These are phyloP conservation scores for Xylaria sp. DNA, from an alignment of 2,329 filamentous ascomycete genomes.

Conservation along the genomic window DNA sequence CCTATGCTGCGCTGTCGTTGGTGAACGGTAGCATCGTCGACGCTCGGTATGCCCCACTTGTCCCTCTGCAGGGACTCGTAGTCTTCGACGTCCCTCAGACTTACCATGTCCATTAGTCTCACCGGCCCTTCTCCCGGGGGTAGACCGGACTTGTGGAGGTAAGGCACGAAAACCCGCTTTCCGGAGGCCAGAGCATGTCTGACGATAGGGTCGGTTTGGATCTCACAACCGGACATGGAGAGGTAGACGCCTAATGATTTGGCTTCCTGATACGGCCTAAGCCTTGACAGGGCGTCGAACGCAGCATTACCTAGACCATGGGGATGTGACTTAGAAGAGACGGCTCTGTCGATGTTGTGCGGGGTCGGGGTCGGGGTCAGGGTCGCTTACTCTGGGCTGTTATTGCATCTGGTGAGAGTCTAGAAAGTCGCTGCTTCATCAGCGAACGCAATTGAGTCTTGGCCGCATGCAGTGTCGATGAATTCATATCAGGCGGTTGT, in stretches of 20 bases:
- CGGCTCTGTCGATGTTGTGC: neutral
- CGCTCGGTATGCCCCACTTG: slow-evolving; percentile 93
- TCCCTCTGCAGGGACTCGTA: slow-evolving; percentile 79
- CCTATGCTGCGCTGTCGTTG: slow-evolving; percentile 76
- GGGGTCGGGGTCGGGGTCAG: slow-evolving; percentile 4
- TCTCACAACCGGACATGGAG: slow-evolving; percentile 87
- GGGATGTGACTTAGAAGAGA: slow-evolving; percentile 12
- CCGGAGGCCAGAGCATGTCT: slow-evolving; percentile 75
- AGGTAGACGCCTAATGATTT: slow-evolving; percentile 83
- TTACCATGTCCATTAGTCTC: slow-evolving; percentile 93
- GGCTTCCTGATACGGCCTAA: slow-evolving; percentile 78
- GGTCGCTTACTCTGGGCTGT: slow-evolving; percentile 69
- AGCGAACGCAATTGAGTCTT: slow-evolving; percentile 77
- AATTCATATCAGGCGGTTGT: slow-evolving; percentile 39
- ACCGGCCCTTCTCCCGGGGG: slow-evolving; percentile 59
- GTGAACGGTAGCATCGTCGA: slow-evolving; percentile 68
- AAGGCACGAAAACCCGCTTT: slow-evolving; percentile 91
- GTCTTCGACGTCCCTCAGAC: slow-evolving; percentile 73
- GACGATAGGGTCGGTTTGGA: slow-evolving; percentile 84
- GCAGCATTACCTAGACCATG: slow-evolving; percentile 63
- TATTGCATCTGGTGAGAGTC: slow-evolving; percentile 66
- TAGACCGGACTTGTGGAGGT: slow-evolving; percentile 70
- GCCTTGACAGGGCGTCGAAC: slow-evolving; percentile 66
- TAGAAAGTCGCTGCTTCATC: slow-evolving; percentile 70
- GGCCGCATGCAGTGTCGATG: slow-evolving; percentile 60